Evolutionary conservation across 2,329 filamentous ascomycete genomes (phyloP), one percentile per base, ranked within the genome.

Genomic region (Pyrenophora tritici-repentis): DNA sequence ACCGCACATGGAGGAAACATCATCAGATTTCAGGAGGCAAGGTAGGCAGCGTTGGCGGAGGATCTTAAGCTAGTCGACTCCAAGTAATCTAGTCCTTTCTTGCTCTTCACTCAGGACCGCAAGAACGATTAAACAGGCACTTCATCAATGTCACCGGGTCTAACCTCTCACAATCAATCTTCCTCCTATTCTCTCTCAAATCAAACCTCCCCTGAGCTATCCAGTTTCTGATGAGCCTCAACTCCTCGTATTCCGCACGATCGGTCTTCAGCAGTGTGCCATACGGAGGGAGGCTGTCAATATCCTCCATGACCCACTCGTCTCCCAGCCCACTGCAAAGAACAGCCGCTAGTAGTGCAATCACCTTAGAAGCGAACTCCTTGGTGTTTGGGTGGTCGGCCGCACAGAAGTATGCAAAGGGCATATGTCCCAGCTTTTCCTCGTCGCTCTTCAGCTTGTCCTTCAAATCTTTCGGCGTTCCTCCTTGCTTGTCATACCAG

Each of bases 341-440:
- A 18, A 49, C 44, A 18, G 49, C 53, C 4, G 51, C 41, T 22
- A 56, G 22, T 40, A 59, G 8, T 3, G 38, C 47, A 13, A 59
- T 49, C 56, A 57, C 50, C 22, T 57, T 55, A 22, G 47, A 42
- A 22, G 43, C 50, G 14, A 59, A 57, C 22, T 40, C 45, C 16
- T 40, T 50, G 13, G 53, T 56, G 4, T 47, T 17, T 12, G 7
- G 6, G 6, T 32, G 41, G 10, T 56, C 47, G 13, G 53, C 53
- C 7, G 50, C 36, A 17, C 53, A 56, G 8, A 14, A 37, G 10
- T 37, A 32, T 31, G 50, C 56, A 16, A 59, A 56, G n/a, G 50
- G 50, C 47, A 56, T 53, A 20, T 34, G 41, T 24, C 52, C 52
- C 4, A 47, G 6, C 24, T 36, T 31, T 34, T 29, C 18, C 26